Conservation (phyloP, 1,139 yeast species). For the Lodderomyces metapsilosis region DNA sequence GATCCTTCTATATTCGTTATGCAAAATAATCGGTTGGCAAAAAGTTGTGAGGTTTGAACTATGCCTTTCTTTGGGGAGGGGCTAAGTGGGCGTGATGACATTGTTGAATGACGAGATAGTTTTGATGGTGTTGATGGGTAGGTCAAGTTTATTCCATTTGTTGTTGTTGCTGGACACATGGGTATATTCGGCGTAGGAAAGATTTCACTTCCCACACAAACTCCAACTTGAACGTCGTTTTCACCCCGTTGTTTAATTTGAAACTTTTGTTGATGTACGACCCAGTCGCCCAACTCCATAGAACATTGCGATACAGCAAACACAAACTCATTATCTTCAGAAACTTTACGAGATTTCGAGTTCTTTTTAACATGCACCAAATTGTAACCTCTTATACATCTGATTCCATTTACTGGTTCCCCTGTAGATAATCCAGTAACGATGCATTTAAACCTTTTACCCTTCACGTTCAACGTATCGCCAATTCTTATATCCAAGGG, state of each 20-base stretch:
- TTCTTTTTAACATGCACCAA: slow-evolving; percentile 27
- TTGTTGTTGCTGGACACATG: background rate
- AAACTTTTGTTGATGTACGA: slow-evolving; percentile 35
- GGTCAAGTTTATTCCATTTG: background rate
- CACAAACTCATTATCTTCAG: slow-evolving; percentile 8
- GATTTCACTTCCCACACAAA: background rate
- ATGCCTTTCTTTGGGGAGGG: slow-evolving; percentile 4
- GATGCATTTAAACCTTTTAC: slow-evolving; percentile 21
- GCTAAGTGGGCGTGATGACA: background rate
- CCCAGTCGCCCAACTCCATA: slow-evolving; percentile 45
- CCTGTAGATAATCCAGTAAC: slow-evolving; percentile 44
- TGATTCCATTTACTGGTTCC: slow-evolving; percentile 22
- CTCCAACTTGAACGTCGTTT: background rate
- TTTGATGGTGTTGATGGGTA: slow-evolving; percentile 1
- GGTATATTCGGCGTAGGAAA: background rate
- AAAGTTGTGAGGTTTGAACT: slow-evolving; percentile 12
- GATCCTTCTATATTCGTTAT: slow-evolving; percentile 39
- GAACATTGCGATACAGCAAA: slow-evolving; percentile 20
- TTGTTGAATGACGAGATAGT: slow-evolving; percentile 3
- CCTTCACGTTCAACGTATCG: slow-evolving; percentile 24
- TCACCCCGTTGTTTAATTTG: background rate
- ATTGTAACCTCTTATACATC: slow-evolving; percentile 62
- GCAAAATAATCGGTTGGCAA: slow-evolving; percentile 32
- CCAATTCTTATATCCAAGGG: slow-evolving; percentile 39
- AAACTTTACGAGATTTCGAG: slow-evolving; percentile 9